Evolutionary conservation across 2,329 filamentous ascomycete genomes (phyloP), one percentile per base, ranked within the genome.

Genomic region (Xylariomycetidae sp.): DNA sequence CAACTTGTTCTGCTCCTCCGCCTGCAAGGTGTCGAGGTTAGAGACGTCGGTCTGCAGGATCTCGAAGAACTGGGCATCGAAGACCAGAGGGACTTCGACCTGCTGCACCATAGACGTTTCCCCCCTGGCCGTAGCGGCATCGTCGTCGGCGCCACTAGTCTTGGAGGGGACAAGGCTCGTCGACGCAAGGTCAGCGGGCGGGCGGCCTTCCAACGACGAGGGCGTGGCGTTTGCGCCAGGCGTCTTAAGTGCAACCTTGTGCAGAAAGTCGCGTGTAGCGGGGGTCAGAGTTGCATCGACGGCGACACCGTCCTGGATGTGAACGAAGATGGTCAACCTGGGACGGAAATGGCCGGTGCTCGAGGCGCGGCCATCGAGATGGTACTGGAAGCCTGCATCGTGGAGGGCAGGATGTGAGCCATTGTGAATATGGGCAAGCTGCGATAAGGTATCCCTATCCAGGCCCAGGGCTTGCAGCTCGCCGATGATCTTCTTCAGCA

Each of bases 41-140:
- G 70, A 72, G 12, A 93, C 72, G 52, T 90, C 84, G 26, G 67
- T 73, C 48, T 84, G 78, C 6, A 94, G 70, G 25, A 83, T 75
- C 18, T 76, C 71, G 57, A 94, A 93, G 58, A 94, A 94, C 52
- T 88, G 76, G 14, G 72, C 70, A 50, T 92, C 86, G 16, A 85
- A 85, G 2, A 76, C 76, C 3, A 94, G 64, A 13, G 85, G 82
- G 6, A 94, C 74, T 53, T 89, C 80, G n/a, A 93, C 66, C 31
- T 58, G 60, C 34, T 59, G 51, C 15, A 56, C 30, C 7, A 43
- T 29, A 18, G 33, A 26, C 4, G 31, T 24, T n/a, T 39, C 33
- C 6, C 38, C 25, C 15, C 20, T 8, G 19, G 4, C 12, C 6
- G 6, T 10, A 15, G 15, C 5, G 5, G 13, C 12, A 18, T 6